Evolutionary conservation across 78 protist species (phyloP).

Genomic region (Dictyostelium capitatum): DNA sequence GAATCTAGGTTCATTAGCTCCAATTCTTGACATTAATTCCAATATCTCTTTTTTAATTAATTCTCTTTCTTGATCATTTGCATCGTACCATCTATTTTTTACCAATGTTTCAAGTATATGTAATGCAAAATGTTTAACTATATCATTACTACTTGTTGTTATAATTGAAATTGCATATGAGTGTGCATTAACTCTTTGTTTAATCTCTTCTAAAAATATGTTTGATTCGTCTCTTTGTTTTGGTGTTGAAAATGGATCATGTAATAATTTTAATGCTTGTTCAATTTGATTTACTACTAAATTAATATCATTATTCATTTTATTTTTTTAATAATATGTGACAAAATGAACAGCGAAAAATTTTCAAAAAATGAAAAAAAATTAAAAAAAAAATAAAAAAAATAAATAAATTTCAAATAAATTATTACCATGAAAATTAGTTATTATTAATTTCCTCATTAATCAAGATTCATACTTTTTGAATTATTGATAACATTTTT

Average conservation of each 20-base stretch:
- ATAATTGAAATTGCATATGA: constrained; percentile 37
- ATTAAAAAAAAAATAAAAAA: background rate
- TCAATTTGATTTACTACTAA: constrained; percentile 18
- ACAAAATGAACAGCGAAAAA: background rate
- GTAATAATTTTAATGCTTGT: constrained; percentile 43
- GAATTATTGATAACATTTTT: too few relatives aligned
- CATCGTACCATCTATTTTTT: constrained; percentile 57
- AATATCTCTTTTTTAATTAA: constrained; percentile 52
- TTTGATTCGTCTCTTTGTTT: constrained; percentile 21
- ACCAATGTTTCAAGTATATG: constrained; percentile 65
- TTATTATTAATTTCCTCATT: background rate
- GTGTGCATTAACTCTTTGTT: constrained; percentile 29
- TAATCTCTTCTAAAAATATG: constrained; percentile 51
- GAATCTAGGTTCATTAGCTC: constrained; percentile 48
- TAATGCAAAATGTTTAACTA: constrained; percentile 53
- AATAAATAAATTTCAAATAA: background rate
- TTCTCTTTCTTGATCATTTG: constrained; percentile 42
- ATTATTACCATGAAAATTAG: background rate
- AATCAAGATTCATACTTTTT: background rate
- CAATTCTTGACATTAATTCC: constrained; percentile 13
- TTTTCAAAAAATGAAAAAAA: background rate
- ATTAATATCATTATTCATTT: constrained; percentile 9
- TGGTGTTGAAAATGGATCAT: constrained; percentile 8
- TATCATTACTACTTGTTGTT: background rate
- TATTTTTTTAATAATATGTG: background rate